phyloP scores from a whole-genome alignment of 148 eudicot genomes.

The Persicaria maculosa region DNA sequence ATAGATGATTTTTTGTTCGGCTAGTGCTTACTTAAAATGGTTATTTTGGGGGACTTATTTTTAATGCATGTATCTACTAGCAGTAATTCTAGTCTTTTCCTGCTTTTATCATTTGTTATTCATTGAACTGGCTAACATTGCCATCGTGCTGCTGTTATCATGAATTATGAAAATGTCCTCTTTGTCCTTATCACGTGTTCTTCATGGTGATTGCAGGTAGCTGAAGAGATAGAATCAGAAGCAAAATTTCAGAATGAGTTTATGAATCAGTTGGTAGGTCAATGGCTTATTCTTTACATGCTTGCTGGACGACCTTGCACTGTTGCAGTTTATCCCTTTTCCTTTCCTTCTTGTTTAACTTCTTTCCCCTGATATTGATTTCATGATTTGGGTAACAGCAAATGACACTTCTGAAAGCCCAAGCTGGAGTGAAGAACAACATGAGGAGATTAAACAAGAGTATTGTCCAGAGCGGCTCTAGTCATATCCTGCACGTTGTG shows the following conservation, averaged over 20 bases:
- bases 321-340: background rate
- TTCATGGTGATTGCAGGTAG: slow-evolving; percentile 13
- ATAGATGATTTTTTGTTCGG: background rate
- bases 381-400: slow-evolving; percentile 42
- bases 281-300: too few relatives aligned
- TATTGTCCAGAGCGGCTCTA: slow-evolving; percentile 67
- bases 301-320: background rate
- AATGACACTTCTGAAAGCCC: slow-evolving; percentile 82
- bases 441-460: slow-evolving; percentile 83
- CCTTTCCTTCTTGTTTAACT: background rate
- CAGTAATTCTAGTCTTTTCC: background rate
- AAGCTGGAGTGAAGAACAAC: slow-evolving; percentile 89
- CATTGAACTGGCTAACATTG: background rate
- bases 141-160: background rate
- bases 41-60: background rate
- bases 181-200: background rate
- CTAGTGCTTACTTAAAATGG: background rate
- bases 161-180: background rate
- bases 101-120: background rate
- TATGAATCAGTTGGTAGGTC: slow-evolving; percentile 17
- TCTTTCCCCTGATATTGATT: slow-evolving; percentile 6
- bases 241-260: slow-evolving; percentile 18
- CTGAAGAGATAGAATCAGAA: slow-evolving; percentile 16
- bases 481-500: slow-evolving; percentile 72
- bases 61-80: background rate